Evolutionary conservation across 2,329 filamentous ascomycete genomes (phyloP).

Genomic region (Neocucurbitaria cava): DNA sequence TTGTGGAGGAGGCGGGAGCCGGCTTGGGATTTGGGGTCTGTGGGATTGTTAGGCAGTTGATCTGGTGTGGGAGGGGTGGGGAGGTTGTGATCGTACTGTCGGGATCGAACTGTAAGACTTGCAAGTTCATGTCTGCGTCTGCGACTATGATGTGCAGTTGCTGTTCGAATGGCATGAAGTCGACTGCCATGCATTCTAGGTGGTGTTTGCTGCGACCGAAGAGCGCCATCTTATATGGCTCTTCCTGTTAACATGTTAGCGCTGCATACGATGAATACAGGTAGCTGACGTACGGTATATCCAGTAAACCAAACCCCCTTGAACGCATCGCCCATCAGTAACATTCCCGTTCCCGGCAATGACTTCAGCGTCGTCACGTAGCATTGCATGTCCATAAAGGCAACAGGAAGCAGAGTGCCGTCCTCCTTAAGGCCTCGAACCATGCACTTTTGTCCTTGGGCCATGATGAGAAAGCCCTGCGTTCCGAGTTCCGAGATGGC

Average conservation of each 20-base stretch:
- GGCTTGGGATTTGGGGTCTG: constrained; percentile 91
- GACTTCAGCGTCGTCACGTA: constrained; percentile 88
- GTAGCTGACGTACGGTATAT: constrained; percentile 70
- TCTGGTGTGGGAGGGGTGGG: constrained; percentile 5
- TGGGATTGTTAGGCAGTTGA: not conserved
- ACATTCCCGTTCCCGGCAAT: constrained; percentile 81
- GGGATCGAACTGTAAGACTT: constrained; percentile 91
- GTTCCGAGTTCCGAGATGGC: constrained; percentile 83
- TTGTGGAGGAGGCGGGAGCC: constrained; percentile 87
- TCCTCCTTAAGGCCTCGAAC: constrained; percentile 96
- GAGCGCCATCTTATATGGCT: constrained; percentile 93
- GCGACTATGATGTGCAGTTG: constrained; percentile 82
- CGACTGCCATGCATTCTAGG: constrained; percentile 79
- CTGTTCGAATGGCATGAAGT: constrained; percentile 86
- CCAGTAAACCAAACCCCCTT: constrained; percentile 97
- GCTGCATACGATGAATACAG: not conserved
- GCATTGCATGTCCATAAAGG: constrained; percentile 97
- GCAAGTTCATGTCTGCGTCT: constrained; percentile 84
- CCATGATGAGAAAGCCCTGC: constrained; percentile 86
- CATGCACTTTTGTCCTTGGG: constrained; percentile 97
- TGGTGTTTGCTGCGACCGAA: constrained; percentile 85
- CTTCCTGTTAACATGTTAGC: constrained; percentile 64
- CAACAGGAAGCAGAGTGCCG: constrained; percentile 87
- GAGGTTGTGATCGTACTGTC: constrained; percentile 70
- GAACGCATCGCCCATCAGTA: constrained; percentile 85